Conservation (phyloP, 306 rosid species). For the Urtica urens region DNA sequence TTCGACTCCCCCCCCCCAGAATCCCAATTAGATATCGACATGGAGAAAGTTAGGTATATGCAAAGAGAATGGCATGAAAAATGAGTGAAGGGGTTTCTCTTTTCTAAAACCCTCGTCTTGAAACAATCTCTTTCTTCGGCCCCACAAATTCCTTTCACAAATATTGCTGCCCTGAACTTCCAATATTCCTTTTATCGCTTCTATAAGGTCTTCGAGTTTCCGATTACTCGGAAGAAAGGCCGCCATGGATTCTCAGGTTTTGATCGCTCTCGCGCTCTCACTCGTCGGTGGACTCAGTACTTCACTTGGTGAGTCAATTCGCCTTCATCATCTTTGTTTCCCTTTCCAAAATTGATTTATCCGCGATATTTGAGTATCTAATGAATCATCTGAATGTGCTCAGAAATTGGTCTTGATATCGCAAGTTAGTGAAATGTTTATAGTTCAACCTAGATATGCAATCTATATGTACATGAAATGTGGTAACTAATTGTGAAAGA, state of each 20-base stretch:
- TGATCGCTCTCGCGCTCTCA: slow-evolving; percentile 87
- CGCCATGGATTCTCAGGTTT: slow-evolving; percentile 72
- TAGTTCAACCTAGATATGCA: too few relatives aligned
- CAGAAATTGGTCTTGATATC: too few relatives aligned
- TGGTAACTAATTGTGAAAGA: slow-evolving; percentile 16
- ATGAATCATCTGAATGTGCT: too few relatives aligned
- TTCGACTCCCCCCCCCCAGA: too few relatives aligned
- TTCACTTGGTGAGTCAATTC: slow-evolving; percentile 52
- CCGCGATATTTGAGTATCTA: too few relatives aligned
- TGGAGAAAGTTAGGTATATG: too few relatives aligned
- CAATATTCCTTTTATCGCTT: not conserved
- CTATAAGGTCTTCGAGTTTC: not conserved
- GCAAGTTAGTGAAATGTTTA: too few relatives aligned
- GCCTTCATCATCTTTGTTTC: too few relatives aligned
- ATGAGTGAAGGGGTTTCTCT: not conserved
- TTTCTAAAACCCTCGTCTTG: slow-evolving; percentile 21
- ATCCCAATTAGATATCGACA: too few relatives aligned
- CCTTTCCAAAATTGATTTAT: too few relatives aligned
- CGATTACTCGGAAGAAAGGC: not conserved
- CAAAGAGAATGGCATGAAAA: too few relatives aligned
- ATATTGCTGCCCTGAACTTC: slow-evolving; percentile 6
- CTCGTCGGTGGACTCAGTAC: slow-evolving; percentile 85
- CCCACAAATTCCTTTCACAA: not conserved
- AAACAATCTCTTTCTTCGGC: slow-evolving; percentile 45
- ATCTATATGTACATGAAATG: too few relatives aligned